phyloP scores from a whole-genome alignment of 1,284 basidiomycete genomes.

The Moesziomyces globuligerus region DNA sequence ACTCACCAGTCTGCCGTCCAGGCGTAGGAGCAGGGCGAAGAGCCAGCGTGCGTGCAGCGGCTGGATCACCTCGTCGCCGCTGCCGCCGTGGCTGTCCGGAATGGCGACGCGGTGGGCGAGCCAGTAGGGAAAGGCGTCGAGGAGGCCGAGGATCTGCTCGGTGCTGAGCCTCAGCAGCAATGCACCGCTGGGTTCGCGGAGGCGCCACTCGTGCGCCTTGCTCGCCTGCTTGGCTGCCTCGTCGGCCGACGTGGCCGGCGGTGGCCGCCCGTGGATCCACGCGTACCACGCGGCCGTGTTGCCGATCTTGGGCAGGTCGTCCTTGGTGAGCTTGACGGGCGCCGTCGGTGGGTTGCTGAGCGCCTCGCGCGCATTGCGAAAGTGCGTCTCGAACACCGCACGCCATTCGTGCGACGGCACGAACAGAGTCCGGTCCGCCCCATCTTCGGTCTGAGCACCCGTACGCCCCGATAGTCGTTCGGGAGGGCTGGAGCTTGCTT shows the following conservation, averaged over 20 bases:
- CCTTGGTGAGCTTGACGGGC: slow-evolving; percentile 26
- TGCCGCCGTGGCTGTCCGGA: slow-evolving; percentile 10
- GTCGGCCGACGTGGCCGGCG: slow-evolving; percentile 5
- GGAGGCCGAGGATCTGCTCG: slow-evolving; percentile 43
- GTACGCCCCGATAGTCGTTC: background rate
- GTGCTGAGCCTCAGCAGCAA: slow-evolving; percentile 28
- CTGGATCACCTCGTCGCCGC: slow-evolving; percentile 70
- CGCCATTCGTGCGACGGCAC: slow-evolving; percentile 47
- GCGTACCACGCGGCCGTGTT: slow-evolving; percentile 43
- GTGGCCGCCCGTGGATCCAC: slow-evolving; percentile 45
- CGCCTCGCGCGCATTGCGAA: slow-evolving; percentile 35
- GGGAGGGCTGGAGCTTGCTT: background rate
- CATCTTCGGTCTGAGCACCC: background rate
- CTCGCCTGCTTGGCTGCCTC: slow-evolving; percentile 16
- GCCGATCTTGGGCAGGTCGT: slow-evolving; percentile 30
- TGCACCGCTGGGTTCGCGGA: slow-evolving; percentile 20
- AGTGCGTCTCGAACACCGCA: slow-evolving; percentile 25
- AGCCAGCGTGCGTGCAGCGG: slow-evolving; percentile 82
- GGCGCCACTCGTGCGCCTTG: slow-evolving; percentile 21
- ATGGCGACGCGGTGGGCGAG: slow-evolving; percentile 20
- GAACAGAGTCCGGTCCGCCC: slow-evolving; percentile 2
- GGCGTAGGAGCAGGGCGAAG: slow-evolving; percentile 78
- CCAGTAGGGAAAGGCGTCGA: slow-evolving; percentile 47
- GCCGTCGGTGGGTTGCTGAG: slow-evolving; percentile 36
- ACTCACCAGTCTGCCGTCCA: slow-evolving; percentile 78